Percentiles rank a stretch among this genome's conserved stretches.
Evolutionary conservation across 2,329 filamentous ascomycete genomes (phyloP).

Genomic region (Aureobasidium subglaciale): DNA sequence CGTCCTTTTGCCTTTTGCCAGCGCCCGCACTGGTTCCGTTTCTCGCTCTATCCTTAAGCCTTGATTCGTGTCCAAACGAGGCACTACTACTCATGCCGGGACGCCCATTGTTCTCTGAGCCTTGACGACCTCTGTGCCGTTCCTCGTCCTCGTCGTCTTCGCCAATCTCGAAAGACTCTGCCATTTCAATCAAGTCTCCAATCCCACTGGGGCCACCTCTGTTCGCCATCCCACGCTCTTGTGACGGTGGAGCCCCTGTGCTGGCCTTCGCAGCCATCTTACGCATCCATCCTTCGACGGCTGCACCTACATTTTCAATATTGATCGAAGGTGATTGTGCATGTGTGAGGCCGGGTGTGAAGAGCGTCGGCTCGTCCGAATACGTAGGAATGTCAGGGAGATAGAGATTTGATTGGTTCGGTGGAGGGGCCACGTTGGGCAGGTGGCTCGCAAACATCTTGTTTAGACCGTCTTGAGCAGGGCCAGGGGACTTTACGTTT

Average conservation of each 20-base stretch:
- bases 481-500: slow-evolving; percentile 66
- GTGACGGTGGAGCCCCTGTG: slow-evolving; percentile 20
- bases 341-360: slow-evolving; percentile 8
- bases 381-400: slow-evolving; percentile 58
- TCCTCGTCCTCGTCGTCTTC: slow-evolving; percentile 27
- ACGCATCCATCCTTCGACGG: slow-evolving; percentile 84
- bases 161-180: slow-evolving; percentile 48
- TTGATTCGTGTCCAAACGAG: slow-evolving; percentile 24
- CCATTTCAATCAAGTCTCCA: slow-evolving; percentile 65
- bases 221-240: slow-evolving; percentile 21
- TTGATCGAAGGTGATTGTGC: slow-evolving; percentile 30
- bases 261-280: slow-evolving; percentile 64
- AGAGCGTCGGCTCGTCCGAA: slow-evolving; percentile 23
- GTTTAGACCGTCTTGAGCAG: slow-evolving; percentile 77
- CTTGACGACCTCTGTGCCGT: slow-evolving; percentile 24
- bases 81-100: slow-evolving; percentile 21
- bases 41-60: slow-evolving; percentile 18
- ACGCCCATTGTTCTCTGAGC: slow-evolving; percentile 15
- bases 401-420: slow-evolving; percentile 49
- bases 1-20: slow-evolving; percentile 26
- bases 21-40: slow-evolving; percentile 19
- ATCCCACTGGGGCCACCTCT: slow-evolving; percentile 33
- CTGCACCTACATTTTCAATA: slow-evolving; percentile 77
- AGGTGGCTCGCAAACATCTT: slow-evolving; percentile 77
- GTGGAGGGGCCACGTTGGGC: slow-evolving; percentile 59